A percentile compares a stretch with the other conserved stretches of the same genome.
Evolutionary conservation across 331 rosid genomes (phyloP).

Genomic region (Acacia concinna): DNA sequence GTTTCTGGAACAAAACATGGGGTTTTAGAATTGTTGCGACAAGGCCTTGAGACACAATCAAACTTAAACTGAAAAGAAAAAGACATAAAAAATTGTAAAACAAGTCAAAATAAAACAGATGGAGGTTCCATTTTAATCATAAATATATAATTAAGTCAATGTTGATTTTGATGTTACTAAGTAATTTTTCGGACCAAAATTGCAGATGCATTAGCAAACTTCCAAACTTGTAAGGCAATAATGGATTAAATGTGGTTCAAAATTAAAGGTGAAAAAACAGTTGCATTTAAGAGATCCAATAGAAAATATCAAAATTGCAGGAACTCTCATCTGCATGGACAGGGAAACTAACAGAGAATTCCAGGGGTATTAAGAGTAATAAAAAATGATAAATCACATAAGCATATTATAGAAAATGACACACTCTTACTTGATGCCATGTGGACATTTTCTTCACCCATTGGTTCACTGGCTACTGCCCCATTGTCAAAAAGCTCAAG

Average conservation of each 20-base stretch:
- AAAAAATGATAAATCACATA: neutral
- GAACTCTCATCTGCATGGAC: neutral
- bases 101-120: neutral
- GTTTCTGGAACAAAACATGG: neutral
- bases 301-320: neutral
- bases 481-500: constrained; percentile 94
- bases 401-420: neutral
- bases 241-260: neutral
- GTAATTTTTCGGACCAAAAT: neutral
- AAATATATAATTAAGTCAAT: neutral
- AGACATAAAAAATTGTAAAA: neutral
- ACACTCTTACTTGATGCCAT: constrained; percentile 69
- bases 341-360: neutral
- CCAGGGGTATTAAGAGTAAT: neutral
- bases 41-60: neutral
- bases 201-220: neutral
- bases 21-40: neutral
- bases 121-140: neutral
- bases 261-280: neutral
- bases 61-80: neutral
- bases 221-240: neutral
- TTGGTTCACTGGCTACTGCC: constrained; percentile 75
- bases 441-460: constrained; percentile 75
- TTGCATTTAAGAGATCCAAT: neutral
- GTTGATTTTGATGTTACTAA: neutral